Evolutionary conservation across 345 rosid genomes (phyloP), one percentile per base, ranked within the genome.

Genomic region (Pistacia vera): DNA sequence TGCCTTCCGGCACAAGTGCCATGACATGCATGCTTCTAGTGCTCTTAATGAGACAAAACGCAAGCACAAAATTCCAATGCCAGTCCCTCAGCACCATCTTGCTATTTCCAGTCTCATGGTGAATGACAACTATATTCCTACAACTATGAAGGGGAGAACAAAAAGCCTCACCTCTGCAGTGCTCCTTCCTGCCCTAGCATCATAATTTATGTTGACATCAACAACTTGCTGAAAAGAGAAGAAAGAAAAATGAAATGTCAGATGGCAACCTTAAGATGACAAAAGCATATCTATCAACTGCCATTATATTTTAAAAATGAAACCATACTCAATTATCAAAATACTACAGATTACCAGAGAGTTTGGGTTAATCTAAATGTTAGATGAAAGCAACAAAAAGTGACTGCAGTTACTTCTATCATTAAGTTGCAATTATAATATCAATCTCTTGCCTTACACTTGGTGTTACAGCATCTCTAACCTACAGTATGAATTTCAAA

Each of bases 151-250:
- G 69, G 28, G 66, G 52, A 14, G 63, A 64, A 56, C 33, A 36
- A 41, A 69, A 70, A 44, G 25, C 60, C 74, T 85, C 78, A 89
- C 98, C 94, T 83, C 92, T 28, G 86, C 88, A 63, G 94, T 85
- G 85, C 97, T 95, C 85, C 82, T 89, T 81, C 94, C 94, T 83
- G 90, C 94, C 64, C 89, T 89, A 67, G 92, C 96, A 85, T 93
- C 84, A 61, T 88, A 85, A 76, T 87, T 75, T 77, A 95, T 57
- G 75, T 88, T 91, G 65, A 78, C 91, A 52, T 88, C 90, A 55
- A 93, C 93, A 81, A 83, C 78, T 83, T 78, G 83, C 98, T 95
- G 86, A 71, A 63, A 88, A 55, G 68, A 67, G 74, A 57, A 59
- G 63, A 3, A 10, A 77, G 48, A 25, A 38, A 35, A 30, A 18